Conservation (phyloP, 2,329 filamentous ascomycete genomes). For the Gaeumannomyces sp. region DNA sequence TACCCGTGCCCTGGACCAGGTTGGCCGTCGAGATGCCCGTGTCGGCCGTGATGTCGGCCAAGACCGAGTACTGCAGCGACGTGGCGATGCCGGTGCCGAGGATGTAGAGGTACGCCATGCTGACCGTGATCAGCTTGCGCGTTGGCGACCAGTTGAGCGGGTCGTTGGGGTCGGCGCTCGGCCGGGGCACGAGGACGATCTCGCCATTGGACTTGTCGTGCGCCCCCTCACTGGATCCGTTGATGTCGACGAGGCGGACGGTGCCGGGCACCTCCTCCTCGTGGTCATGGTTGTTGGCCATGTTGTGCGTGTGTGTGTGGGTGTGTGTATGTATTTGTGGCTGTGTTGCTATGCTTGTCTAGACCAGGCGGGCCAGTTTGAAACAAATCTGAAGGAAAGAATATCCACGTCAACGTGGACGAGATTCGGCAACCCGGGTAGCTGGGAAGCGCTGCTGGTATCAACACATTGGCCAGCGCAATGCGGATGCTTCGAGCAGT, state of each 20-base stretch:
- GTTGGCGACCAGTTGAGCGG: slow-evolving; percentile 30
- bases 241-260: slow-evolving; percentile 34
- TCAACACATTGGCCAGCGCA: neutral
- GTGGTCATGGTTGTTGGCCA: neutral
- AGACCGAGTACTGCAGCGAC: slow-evolving; percentile 42
- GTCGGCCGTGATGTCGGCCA: slow-evolving; percentile 39
- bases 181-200: slow-evolving; percentile 33
- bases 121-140: slow-evolving; percentile 26
- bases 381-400: neutral
- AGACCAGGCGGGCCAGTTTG: neutral
- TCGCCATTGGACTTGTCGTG: slow-evolving; percentile 28
- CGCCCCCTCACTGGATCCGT: slow-evolving; percentile 19
- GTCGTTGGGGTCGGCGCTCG: slow-evolving; percentile 30
- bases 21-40: slow-evolving; percentile 37
- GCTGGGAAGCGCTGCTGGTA: neutral
- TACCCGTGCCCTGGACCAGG: slow-evolving; percentile 42
- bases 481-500: neutral
- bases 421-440: neutral
- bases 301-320: slow-evolving; percentile 1
- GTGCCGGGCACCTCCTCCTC: slow-evolving; percentile 29
- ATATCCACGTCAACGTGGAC: neutral
- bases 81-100: slow-evolving; percentile 42
- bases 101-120: slow-evolving; percentile 31
- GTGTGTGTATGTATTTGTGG: neutral
- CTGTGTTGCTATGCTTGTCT: too few species aligned